Conservation (phyloP, 305 asterid genomes). For the Fraxinus albicans region DNA sequence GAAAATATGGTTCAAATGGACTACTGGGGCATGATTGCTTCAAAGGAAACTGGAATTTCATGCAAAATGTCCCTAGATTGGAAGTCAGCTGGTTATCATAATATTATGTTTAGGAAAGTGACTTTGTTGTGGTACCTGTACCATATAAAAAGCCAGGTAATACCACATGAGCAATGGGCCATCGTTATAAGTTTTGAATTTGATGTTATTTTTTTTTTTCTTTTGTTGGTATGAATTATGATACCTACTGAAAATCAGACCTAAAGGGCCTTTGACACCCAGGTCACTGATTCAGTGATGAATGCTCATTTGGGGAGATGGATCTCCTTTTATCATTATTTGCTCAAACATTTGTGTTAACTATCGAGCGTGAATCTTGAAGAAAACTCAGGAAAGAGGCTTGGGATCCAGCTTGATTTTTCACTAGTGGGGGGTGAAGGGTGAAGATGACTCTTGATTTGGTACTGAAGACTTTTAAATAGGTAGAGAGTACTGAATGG, state of each 20-base stretch:
- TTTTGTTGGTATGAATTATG: background rate
- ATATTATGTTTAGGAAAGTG: background rate
- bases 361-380: background rate
- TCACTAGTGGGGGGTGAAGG: background rate
- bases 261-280: constrained; percentile 17
- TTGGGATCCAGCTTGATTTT: background rate
- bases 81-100: background rate
- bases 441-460: background rate
- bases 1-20: background rate
- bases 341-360: background rate
- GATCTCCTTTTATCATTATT: background rate
- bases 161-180: constrained; percentile 13
- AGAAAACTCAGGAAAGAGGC: background rate
- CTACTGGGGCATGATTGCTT: constrained; percentile 20
- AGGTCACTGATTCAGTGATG: background rate
- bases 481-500: background rate
- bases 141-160: background rate
- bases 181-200: constrained; percentile 3
- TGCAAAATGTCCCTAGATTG: background rate
- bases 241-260: constrained; percentile 16
- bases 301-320: background rate
- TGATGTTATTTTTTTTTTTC: background rate
- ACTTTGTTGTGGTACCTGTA: background rate
- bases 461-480: too few relatives aligned
- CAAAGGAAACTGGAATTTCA: background rate